These are phyloP conservation scores for Aspergillus kassunensis DNA, from an alignment of 495 filamentous ascomycete genomes.

Conservation along the genomic window DNA sequence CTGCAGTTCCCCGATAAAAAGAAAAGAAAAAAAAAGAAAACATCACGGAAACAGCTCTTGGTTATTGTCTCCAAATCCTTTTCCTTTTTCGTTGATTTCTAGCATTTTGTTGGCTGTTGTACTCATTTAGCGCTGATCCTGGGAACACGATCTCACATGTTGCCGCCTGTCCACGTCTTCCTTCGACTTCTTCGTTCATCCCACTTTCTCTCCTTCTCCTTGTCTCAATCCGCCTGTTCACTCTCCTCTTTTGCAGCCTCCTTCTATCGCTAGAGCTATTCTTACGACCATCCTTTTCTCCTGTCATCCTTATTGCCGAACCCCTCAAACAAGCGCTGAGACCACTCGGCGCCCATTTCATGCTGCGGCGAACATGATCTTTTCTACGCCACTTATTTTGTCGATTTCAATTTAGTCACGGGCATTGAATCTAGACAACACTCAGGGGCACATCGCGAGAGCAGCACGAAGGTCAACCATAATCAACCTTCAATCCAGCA, in stretches of 20 bases:
- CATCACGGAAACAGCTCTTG: too few relatives aligned
- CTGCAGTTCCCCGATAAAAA: constrained; percentile 6
- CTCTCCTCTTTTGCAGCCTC: too few relatives aligned
- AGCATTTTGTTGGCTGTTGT: background rate
- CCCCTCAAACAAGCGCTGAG: constrained; percentile 32
- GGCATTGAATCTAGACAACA: background rate
- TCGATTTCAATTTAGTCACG: constrained; percentile 16
- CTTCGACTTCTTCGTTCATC: background rate
- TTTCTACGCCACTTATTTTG: constrained; percentile 11
- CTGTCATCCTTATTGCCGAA: too few relatives aligned
- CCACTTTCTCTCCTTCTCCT: constrained; percentile 7
- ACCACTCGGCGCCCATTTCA: constrained; percentile 37
- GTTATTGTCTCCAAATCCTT: background rate
- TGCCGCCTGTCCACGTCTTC: constrained; percentile 13
- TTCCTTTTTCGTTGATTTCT: background rate
- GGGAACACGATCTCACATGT: constrained; percentile 19
- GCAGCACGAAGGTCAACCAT: background rate
- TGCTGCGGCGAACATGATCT: constrained; percentile 36
- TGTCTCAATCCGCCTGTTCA: too few relatives aligned
- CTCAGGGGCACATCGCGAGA: background rate
- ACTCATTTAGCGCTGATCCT: constrained; percentile 13
- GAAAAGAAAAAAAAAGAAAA: constrained; percentile 4
- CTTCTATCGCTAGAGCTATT: background rate
- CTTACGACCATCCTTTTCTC: too few relatives aligned
- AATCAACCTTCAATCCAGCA: background rate